Evolutionary conservation across 2,329 filamentous ascomycete genomes (phyloP), one percentile per base, ranked within the genome.

Genomic region (Xylaria polymorpha): DNA sequence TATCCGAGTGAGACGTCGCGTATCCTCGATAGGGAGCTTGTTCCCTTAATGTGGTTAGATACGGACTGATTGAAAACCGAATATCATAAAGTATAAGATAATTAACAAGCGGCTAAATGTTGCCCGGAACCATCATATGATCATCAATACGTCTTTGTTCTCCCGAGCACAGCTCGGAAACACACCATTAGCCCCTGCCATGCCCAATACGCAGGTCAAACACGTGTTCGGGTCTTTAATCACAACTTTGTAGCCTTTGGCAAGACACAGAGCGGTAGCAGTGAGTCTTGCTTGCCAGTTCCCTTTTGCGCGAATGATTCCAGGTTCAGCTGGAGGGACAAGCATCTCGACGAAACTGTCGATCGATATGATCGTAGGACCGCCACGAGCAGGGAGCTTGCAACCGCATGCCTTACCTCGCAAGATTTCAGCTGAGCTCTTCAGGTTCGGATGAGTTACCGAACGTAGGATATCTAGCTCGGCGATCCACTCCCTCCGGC

Each of bases 211-310:
- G n/a, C 57, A 66, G 5, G 15, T 22, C 15, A 50, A 61, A 56
- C 57, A 66, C 14, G 48, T 66, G 18, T 41, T 25, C 25, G 48
- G 32, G n/a, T 6, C 35, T 37, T 66, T 66, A 4, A 61, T 50
- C n/a, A 61, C 15, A 4, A 66, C 59, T 69, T 64, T 25, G 20
- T 70, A 64, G 2, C 68, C 68, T 46, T 68, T 67, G 3, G 60
- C 65, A 14, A 68, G 18, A 44, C 68, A 66, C 3, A 68, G 48
- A 8, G 65, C 22, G 10, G n/a, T 50, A 18, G 63, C 59, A 10
- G 70, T 65, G 4, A 72, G 63, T 29, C 68, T 61, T 39, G 68
- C 70, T 44, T 69, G 65, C 68, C 66, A 72, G 35, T 72, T 72
- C 1, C 63, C 59, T 25, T 48, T 22, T 6, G 66, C 66, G 8